Evolutionary conservation across 306 rosid genomes (phyloP), one percentile per base, ranked within the genome.

Genomic region (Cucumis cinereus): DNA sequence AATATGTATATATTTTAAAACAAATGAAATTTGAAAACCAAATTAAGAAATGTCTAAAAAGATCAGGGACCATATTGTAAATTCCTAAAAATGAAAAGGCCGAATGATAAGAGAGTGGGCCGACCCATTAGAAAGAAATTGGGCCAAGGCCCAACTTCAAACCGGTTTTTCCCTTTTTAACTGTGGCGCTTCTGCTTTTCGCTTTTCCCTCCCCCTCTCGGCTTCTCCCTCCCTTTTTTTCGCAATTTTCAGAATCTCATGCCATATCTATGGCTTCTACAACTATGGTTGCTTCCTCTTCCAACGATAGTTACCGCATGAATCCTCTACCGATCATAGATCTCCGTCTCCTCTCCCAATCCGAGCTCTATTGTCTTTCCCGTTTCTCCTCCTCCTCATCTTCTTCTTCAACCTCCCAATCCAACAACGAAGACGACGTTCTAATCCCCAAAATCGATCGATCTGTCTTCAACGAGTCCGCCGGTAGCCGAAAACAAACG

Each of bases 401-500:
- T 0, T 55, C 82, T 36, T 57, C 84, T 68, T 52, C 78, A 80
- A 2, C 56, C 24, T 78, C 67, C 64, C 69, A 74, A 80, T 79
- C 76, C 67, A 73, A 59, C 70, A n/a, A 19, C 82, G 84, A 78
- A 76, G 85, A 88, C 79, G 86, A 83, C 66, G 77, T 84, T 28
- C 50, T 83, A 49, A 79, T 85, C 87, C 97, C 96, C 66, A 91
- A 88, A 80, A 91, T 93, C 36, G 96, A 93, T 87, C 98, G 98
- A 78, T 87, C 97, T 47, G 87, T 87, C 76, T 93, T 93, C 83
- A 93, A 93, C 52, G 97, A 91, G 72, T 91, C 97, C 82, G 97
- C 98, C 45, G 97, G 97, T 4, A 93, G 98, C 77, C 97, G 98
- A 2, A 93, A 89, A 50, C 98, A 93, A 73, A 93, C 98, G 58